A percentile compares a stretch with the other conserved stretches of the same genome.
Evolutionary conservation across 2,329 filamentous ascomycete genomes (phyloP).

Genomic region (Colletotrichum sp.): DNA sequence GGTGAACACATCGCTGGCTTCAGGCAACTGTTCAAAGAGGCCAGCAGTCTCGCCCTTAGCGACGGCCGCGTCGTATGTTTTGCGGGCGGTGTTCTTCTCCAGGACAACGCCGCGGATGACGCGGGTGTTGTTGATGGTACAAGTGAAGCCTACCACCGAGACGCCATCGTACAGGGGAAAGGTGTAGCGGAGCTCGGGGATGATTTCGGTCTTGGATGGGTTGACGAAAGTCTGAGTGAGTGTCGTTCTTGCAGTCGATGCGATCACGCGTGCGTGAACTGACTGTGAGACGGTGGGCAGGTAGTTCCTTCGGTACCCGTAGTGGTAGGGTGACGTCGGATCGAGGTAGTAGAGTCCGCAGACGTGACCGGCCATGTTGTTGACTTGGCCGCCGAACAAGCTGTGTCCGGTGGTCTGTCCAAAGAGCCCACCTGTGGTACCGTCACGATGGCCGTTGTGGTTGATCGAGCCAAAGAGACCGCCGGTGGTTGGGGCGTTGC

Average conservation of each 20-base stretch:
- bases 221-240: slow-evolving; percentile 68
- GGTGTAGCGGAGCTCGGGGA: slow-evolving; percentile 62
- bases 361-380: slow-evolving; percentile 6
- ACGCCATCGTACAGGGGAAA: slow-evolving; percentile 79
- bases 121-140: slow-evolving; percentile 60
- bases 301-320: slow-evolving; percentile 35
- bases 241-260: slow-evolving; percentile 53
- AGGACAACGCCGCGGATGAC: slow-evolving; percentile 70
- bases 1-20: slow-evolving; percentile 70
- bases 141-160: slow-evolving; percentile 71
- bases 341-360: slow-evolving; percentile 42
- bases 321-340: neutral
- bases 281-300: slow-evolving; percentile 64
- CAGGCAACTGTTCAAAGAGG: slow-evolving; percentile 65
- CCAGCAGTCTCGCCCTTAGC: slow-evolving; percentile 65
- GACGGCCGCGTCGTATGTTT: slow-evolving; percentile 64
- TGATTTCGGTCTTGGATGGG: slow-evolving; percentile 36
- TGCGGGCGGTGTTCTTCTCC: slow-evolving; percentile 65
- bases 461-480: neutral
- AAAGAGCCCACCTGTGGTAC: neutral
- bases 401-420: neutral
- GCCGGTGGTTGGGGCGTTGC: neutral
- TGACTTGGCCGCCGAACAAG: neutral
- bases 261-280: slow-evolving; percentile 65
- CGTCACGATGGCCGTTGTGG: neutral